Evolutionary conservation across 1,284 basidiomycete species (phyloP).

Genomic region (Puccinia novopanici): DNA sequence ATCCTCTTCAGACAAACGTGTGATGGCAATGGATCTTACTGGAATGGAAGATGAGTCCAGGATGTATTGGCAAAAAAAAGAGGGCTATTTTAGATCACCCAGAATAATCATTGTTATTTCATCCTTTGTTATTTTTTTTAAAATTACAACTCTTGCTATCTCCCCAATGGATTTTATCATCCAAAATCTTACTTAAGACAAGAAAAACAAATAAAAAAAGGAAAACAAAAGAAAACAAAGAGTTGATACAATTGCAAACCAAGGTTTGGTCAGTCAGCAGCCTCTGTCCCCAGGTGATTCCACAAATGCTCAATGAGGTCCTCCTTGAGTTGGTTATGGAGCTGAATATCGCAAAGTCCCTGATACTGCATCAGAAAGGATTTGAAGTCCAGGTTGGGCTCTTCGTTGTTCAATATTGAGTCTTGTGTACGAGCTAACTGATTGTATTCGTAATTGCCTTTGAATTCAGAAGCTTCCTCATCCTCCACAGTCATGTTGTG

Average conservation of each 20-base stretch:
- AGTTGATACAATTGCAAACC: too few relatives aligned
- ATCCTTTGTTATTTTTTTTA: not conserved
- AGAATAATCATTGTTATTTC: not conserved
- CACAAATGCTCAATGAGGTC: constrained; percentile 6
- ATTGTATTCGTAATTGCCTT: not conserved
- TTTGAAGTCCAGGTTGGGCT: not conserved
- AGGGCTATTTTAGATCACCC: not conserved
- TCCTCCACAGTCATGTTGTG: constrained; percentile 31
- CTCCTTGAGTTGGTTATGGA: not conserved
- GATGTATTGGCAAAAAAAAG: not conserved
- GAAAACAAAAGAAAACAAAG: not conserved
- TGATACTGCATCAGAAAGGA: not conserved
- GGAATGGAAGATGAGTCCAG: not conserved
- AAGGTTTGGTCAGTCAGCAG: too few relatives aligned
- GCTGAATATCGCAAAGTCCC: not conserved
- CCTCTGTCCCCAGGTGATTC: not conserved
- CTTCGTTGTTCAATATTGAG: not conserved
- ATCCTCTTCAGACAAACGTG: not conserved
- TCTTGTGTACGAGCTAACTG: not conserved
- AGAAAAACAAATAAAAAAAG: too few relatives aligned
- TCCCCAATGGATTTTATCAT: not conserved
- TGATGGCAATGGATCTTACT: constrained; percentile 3
- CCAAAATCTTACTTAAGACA: too few relatives aligned
- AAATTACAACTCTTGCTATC: not conserved
- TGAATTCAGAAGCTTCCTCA: not conserved